These are phyloP conservation scores for Erodium texanum DNA, from an alignment of 441 rosid species.

Conservation along the genomic window DNA sequence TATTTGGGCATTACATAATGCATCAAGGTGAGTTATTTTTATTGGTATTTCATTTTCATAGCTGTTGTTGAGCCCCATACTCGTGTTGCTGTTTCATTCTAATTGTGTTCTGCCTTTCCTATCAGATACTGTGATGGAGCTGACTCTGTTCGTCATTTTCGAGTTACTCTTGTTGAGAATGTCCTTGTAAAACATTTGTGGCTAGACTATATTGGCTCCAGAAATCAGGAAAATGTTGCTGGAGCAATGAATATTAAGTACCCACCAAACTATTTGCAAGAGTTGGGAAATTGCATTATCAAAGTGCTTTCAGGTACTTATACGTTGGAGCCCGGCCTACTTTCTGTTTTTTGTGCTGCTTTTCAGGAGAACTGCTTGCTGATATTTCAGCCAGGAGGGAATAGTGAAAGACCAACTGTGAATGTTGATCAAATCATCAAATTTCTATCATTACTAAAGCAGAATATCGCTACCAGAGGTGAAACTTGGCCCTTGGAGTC, in stretches of 20 bases:
- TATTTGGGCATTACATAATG: constrained; percentile 68
- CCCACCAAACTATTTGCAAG: constrained; percentile 42
- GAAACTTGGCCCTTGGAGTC: constrained; percentile 68
- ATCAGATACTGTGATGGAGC: constrained; percentile 46
- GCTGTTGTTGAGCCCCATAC: constrained; percentile 5
- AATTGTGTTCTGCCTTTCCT: constrained; percentile 12
- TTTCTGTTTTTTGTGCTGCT: constrained; percentile 40
- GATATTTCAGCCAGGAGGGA: constrained; percentile 40
- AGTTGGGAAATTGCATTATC: constrained; percentile 71
- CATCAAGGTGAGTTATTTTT: constrained; percentile 46
- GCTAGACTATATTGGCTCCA: constrained; percentile 44
- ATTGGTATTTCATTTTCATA: constrained; percentile 12
- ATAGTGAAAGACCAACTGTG: constrained; percentile 30
- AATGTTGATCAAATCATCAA: constrained; percentile 42
- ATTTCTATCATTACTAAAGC: constrained; percentile 50
- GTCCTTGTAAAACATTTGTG: constrained; percentile 71
- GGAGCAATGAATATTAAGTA: constrained; percentile 29
- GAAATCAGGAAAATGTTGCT: constrained; percentile 22
- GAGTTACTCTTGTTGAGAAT: constrained; percentile 43
- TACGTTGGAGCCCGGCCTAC: constrained; percentile 44
- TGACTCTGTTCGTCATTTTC: constrained; percentile 43
- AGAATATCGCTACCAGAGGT: constrained; percentile 37
- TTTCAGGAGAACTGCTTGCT: constrained; percentile 49
- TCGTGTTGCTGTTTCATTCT: constrained; percentile 15
- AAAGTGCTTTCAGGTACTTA: constrained; percentile 64